phyloP scores from a whole-genome alignment of 164 flowering plant species.

The Echeveria elegans region DNA sequence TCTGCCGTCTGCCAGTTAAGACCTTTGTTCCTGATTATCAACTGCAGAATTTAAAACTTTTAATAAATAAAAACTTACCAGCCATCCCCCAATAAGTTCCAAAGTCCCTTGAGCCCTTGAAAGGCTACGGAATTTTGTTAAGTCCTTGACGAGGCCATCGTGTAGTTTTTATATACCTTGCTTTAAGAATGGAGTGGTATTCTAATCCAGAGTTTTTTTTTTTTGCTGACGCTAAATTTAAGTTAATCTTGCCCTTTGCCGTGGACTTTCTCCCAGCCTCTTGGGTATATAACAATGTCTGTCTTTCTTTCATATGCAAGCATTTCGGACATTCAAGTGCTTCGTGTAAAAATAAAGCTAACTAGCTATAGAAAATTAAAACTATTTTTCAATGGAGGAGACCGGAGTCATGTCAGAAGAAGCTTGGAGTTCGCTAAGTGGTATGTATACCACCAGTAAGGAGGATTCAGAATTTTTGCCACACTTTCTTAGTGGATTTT shows the following conservation, averaged over 20 bases:
- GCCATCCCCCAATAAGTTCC: not conserved
- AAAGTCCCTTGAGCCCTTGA: not conserved
- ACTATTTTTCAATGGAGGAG: not conserved
- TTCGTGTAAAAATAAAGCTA: not conserved
- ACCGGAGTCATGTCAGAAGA: not conserved
- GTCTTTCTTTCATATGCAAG: not conserved
- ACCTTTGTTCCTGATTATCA: no score
- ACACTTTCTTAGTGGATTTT: not conserved
- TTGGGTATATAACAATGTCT: not conserved
- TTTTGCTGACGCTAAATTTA: not conserved
- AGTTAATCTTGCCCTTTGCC: not conserved
- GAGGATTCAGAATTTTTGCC: not conserved
- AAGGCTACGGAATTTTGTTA: not conserved
- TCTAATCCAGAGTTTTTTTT: not conserved
- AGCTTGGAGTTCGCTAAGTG: not conserved
- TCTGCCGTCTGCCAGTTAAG: not conserved
- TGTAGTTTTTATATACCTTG: not conserved
- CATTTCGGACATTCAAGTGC: not conserved
- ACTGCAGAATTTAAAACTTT: not conserved
- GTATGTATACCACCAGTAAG: not conserved
- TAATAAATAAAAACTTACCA: not conserved
- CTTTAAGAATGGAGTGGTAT: not conserved
- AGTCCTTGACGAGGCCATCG: conserved; percentile 4
- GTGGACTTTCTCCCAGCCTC: not conserved
- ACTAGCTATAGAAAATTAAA: not conserved